Conservation (phyloP, 164 flowering plant species). For the Warburgia ugandensis region DNA sequence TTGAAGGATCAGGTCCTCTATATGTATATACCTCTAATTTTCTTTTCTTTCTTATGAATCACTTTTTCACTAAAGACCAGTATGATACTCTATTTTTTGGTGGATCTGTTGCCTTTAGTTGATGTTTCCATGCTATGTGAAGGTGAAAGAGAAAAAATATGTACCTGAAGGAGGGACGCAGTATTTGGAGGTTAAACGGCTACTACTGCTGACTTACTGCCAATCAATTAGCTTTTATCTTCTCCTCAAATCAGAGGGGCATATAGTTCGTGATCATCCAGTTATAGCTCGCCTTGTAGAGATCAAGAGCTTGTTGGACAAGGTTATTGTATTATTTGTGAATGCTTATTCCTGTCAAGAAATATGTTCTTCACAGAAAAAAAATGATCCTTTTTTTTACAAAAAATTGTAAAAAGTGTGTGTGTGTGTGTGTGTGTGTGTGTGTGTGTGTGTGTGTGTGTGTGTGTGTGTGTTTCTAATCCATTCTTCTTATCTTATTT, state of each 20-base stretch:
- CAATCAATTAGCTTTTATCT: conserved; percentile 90
- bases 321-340: conserved; percentile 51
- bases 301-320: conserved; percentile 63
- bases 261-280: conserved; percentile 87
- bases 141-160: conserved; percentile 34
- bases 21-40: neutral
- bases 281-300: conserved; percentile 76
- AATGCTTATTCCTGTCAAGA: too few species aligned
- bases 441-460: too few species aligned
- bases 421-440: too few species aligned
- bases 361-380: too few species aligned
- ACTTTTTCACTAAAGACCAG: neutral
- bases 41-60: neutral
- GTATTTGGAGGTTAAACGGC: conserved; percentile 72
- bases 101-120: conserved; percentile 1
- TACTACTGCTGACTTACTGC: conserved; percentile 63
- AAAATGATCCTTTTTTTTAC: too few species aligned
- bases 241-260: conserved; percentile 92
- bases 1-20: too few species aligned
- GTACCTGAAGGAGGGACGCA: conserved; percentile 41
- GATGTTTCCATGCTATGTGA: conserved; percentile 16
- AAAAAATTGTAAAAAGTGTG: too few species aligned
- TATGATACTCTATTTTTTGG: too few species aligned
- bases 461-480: conserved; percentile 2
- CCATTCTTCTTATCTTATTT: neutral